These are phyloP conservation scores for Colletotrichum eremochloae DNA, from an alignment of 2,329 filamentous ascomycete species.

Conservation along the genomic window DNA sequence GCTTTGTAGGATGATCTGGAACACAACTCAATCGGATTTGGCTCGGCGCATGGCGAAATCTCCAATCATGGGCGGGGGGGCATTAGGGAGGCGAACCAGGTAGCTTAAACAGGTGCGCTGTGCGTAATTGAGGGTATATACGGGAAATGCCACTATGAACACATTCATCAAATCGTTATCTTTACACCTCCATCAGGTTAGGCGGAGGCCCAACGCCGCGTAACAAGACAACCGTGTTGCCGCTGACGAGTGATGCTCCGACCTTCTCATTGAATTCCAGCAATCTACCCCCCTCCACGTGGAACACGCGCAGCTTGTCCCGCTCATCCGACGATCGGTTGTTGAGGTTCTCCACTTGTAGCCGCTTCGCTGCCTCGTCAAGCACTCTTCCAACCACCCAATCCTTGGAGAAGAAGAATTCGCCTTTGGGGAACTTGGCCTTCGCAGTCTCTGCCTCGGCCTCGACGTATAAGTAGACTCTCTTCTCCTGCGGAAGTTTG, in stretches of 20 bases:
- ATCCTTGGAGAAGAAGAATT: constrained; percentile 84
- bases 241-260: constrained; percentile 78
- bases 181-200: constrained; percentile 72
- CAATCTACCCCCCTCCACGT: constrained; percentile 89
- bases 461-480: constrained; percentile 92
- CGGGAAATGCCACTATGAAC: constrained; percentile 32
- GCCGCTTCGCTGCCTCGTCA: constrained; percentile 80
- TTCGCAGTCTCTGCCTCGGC: constrained; percentile 89
- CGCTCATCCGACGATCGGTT: constrained; percentile 82
- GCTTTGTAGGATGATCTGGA: constrained; percentile 20
- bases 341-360: constrained; percentile 88
- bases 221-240: constrained; percentile 91
- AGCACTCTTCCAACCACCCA: constrained; percentile 91
- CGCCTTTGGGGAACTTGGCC: constrained; percentile 84
- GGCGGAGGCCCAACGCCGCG: constrained; percentile 86
- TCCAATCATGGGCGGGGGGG: not conserved
- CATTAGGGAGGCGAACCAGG: not conserved
- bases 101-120: constrained; percentile 20
- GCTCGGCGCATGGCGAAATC: constrained; percentile 33
- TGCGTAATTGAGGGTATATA: constrained; percentile 39
- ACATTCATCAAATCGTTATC: constrained; percentile 34
- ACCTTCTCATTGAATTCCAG: constrained; percentile 91
- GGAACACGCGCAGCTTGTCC: constrained; percentile 87
- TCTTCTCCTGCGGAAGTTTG: constrained; percentile 82
- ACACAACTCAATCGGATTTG: constrained; percentile 26